Base-by-base conservation (phyloP, 495 filamentous ascomycete genomes). In the Penicillium goetzii region DNA sequence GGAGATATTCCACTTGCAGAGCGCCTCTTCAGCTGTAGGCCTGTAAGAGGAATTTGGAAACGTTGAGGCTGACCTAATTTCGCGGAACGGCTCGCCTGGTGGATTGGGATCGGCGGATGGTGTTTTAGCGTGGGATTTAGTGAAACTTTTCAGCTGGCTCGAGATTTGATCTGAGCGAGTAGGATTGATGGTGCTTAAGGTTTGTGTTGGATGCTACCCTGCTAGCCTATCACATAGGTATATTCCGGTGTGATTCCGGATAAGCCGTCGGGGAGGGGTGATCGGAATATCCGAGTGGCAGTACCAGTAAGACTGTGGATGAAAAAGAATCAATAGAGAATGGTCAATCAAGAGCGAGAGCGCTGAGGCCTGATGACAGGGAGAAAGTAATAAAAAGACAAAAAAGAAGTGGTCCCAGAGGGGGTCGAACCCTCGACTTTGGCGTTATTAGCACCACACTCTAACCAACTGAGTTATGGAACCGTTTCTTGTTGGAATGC, bases 391-490 rank as follows among this genome's bases (percentile, higher is more conserved):
- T 11, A 14, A 38, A 34, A 33, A 33, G 25, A 33, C 15, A 56
- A 43, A 56, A 52, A 33, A 53, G 38, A 32, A 32, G 36, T 56
- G 40, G 23, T 50, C 32, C 47, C 57, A 57, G 63, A 65, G 63
- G 63, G 63, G 63, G 59, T 50, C 19, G 59, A 63, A 67, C 60
- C 61, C 60, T 67, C 61, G 61, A 67, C 61, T 67, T 64, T 67
- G 58, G 58, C 65, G 65, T 67, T 67, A 67, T 67, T 67, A 67
- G 65, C 57, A 67, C 58, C 58, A 67, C 65, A 64, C 61, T 67
- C 65, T 67, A 67, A 67, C 65, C 65, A 67, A 67, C 65, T 67
- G 65, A 67, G 61, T 64, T 64, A 67, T 67, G 61, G 61, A 67
- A 67, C 65, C 65, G 30, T 52, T 36, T 12, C 41, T 45, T 47